Evolutionary conservation across 2,329 filamentous ascomycete genomes (phyloP), one percentile per base, ranked within the genome.

Genomic region (Fusarium palustre): DNA sequence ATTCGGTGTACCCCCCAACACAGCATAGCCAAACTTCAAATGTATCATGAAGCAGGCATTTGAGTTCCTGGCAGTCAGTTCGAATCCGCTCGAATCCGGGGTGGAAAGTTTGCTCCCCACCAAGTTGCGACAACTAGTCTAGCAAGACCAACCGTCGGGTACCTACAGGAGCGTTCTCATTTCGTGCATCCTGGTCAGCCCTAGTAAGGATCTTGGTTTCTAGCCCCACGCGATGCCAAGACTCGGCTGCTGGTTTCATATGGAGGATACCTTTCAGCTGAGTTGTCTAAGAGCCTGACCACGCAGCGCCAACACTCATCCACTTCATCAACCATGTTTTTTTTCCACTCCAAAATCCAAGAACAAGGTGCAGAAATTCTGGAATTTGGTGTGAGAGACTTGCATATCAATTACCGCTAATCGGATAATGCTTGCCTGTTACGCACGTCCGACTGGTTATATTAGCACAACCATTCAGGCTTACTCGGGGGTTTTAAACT

Each of bases 41-140:
- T n/a, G 61, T 58, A 65, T 61, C 65, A 62, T 57, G 45, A 57
- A 47, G 46, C 55, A 59, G 36, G 25, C 38, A 30, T 47, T 47
- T 22, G 28, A 28, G 45, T 49, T 30, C 47, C 58, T 64, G 49
- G 55, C 53, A 66, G 58, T 45, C 50, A 57, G 28, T 30, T 68
- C 70, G 47, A 69, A 74, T 74, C 71, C 34, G 28, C 24, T 68
- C 70, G 50, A 69, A 74, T 74, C 71, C 34, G 71, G 71, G 71
- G 68, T 72, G 70, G 59, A 63, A 52, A 42, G 55, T 47, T 52
- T 41, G 58, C 68, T 73, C 68, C 67, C 71, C 71, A 69, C 69
- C 59, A 64, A 71, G 48, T 63, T 74, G 71, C 59, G 67, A 74
- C 71, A 67, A 50, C 66, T 62, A 70, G 42, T 57, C 66, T 62